Evolutionary conservation across 2,329 filamentous ascomycete genomes (phyloP), one percentile per base, ranked within the genome.

Genomic region (Emericellopsis atlantica): DNA sequence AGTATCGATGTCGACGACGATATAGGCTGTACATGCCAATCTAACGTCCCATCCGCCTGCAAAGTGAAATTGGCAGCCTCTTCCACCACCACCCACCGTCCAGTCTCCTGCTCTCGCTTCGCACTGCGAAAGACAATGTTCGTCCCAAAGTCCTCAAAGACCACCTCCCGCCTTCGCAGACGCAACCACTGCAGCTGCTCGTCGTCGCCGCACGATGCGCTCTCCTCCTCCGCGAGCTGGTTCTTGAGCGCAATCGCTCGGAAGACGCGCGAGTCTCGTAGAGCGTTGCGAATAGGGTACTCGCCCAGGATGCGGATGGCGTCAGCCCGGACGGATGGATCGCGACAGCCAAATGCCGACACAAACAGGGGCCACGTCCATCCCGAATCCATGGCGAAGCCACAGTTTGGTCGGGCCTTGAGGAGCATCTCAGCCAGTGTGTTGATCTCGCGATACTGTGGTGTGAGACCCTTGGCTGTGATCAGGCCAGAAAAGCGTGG

Each of bases 351-450:
- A 49, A 64, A 61, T 0, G 64, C 54, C 4, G 60, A 56, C 5
- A 66, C 48, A 21, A 66, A 63, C 4, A 69, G 50, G 0, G 64
- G 62, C 62, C 65, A 65, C 6, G 63, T 65, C 49, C 62, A 65
- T 0, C 66, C 66, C 3, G 62, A 59, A 43, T 69, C 65, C 61
- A 69, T 64, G 1, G 65, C 58, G 43, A 69, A 67, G 39, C 55
- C 55, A n/a, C 59, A 60, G 43, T 49, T 61, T 10, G 51, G 58
- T 11, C 57, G 55, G 10, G 53, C 50, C 22, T 47, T 46, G 21
- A 69, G 56, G 4, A 68, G 44, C 3, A 54, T 57, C 41, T 62
- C 61, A 6, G 57, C 55, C 6, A 65, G 55, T 1, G 44, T 44
- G 26, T 58, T 64, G 16, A 68, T 58, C 47, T 69, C 65, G 12